Percentiles rank a stretch among this genome's conserved stretches.
Conservation (phyloP, 2,329 filamentous ascomycete genomes). For the Tolypocladium sp. region DNA sequence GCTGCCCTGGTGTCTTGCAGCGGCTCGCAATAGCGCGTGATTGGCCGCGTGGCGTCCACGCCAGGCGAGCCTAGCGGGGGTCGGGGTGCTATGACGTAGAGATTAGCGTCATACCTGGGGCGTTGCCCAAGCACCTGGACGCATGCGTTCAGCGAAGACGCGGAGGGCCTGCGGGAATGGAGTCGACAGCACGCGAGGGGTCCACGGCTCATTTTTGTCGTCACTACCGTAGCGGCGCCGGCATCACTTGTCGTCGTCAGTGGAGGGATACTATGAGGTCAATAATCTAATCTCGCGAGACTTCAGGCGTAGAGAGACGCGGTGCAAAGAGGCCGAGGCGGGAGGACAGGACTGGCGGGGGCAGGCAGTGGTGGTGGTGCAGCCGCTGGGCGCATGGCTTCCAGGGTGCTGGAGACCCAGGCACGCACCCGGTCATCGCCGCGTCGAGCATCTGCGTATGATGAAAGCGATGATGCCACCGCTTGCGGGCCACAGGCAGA, state of each 20-base stretch:
- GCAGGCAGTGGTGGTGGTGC: neutral
- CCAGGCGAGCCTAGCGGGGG: neutral
- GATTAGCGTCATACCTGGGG: neutral
- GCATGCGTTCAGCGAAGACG: neutral
- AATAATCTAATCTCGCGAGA: neutral
- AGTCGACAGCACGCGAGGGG: neutral
- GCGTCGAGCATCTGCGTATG: neutral
- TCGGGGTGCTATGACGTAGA: conserved; percentile 1
- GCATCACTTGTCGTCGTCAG: too few species aligned
- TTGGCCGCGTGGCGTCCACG: neutral
- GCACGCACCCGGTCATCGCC: neutral
- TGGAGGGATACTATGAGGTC: too few species aligned
- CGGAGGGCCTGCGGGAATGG: neutral
- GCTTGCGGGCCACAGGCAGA: neutral
- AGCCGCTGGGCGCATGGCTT: neutral
- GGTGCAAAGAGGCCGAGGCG: too few species aligned
- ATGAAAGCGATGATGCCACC: neutral
- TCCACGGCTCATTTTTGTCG: neutral
- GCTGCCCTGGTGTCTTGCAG: neutral
- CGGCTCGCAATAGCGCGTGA: neutral
- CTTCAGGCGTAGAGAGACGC: neutral
- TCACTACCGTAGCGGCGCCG: too few species aligned
- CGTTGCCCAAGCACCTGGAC: neutral
- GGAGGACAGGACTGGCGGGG: neutral
- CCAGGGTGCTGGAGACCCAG: neutral